These are phyloP conservation scores for Zoysia matrella DNA, from an alignment of 202 grass and related monocot genomes.

Conservation along the genomic window DNA sequence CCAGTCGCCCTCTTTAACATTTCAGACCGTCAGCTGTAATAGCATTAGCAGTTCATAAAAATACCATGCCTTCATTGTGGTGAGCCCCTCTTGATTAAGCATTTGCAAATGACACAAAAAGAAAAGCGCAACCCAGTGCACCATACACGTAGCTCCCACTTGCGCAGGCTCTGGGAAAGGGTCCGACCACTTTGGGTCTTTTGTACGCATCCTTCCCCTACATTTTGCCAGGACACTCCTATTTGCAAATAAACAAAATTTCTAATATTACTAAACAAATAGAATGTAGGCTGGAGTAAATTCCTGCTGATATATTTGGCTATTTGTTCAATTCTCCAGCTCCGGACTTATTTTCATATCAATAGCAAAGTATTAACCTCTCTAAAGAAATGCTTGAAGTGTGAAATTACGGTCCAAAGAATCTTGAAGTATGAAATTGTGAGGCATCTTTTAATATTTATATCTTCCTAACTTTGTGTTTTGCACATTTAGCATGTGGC, in stretches of 20 bases:
- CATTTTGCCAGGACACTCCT: too few species aligned
- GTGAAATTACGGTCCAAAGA: conserved; percentile 2
- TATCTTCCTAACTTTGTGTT: conserved; percentile 30
- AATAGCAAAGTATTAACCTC: not conserved
- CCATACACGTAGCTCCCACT: too few species aligned
- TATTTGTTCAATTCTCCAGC: not conserved
- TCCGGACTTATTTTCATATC: not conserved
- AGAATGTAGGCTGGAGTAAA: not conserved
- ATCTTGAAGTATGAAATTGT: not conserved
- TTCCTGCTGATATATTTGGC: conserved; percentile 7
- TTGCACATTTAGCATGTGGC: conserved; percentile 12
- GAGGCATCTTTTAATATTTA: conserved; percentile 25
- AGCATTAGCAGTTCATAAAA: conserved; percentile 8
- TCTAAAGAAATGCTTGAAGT: not conserved
- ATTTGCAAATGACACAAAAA: conserved; percentile 19
- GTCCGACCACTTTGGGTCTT: too few species aligned
- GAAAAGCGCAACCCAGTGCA: too few species aligned
- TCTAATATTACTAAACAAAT: conserved; percentile 4
- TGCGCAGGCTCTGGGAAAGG: too few species aligned
- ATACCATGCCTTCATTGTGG: not conserved
- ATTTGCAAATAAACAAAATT: too few species aligned
- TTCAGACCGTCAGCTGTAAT: not conserved
- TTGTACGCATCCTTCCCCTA: too few species aligned
- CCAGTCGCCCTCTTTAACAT: not conserved
- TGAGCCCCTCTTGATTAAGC: conserved; percentile 17